Conservation (phyloP, 2,329 filamentous ascomycete genomes). For the Pseudogymnoascus sp. region DNA sequence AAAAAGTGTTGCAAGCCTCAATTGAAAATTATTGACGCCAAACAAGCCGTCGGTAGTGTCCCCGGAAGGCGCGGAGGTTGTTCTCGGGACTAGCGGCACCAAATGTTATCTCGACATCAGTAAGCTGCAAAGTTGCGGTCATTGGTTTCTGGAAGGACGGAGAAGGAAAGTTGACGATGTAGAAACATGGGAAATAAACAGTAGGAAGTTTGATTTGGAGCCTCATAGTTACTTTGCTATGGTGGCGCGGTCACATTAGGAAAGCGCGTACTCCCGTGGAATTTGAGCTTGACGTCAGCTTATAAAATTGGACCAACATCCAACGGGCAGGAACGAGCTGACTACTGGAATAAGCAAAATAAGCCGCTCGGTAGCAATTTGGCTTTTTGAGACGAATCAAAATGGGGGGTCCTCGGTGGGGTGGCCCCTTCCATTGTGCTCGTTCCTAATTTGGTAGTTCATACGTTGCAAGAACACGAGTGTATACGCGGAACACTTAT, state of each 20-base stretch:
- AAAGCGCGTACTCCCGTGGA: background rate
- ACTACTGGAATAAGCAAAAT: constrained; percentile 1
- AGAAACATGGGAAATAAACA: background rate
- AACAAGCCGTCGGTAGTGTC: background rate
- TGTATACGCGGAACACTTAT: background rate
- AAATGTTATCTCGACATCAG: background rate
- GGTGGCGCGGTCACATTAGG: background rate
- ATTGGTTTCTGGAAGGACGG: background rate
- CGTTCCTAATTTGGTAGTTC: background rate
- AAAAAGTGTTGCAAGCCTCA: background rate
- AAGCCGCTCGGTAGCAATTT: background rate
- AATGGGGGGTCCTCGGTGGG: background rate
- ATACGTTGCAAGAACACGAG: constrained; percentile 4
- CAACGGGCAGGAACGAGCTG: background rate
- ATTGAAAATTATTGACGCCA: background rate
- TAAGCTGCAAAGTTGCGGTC: background rate
- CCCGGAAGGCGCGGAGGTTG: constrained; percentile 1
- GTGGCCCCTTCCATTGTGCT: background rate
- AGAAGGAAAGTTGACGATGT: background rate
- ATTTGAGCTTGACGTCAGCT: background rate
- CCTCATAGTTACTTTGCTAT: background rate
- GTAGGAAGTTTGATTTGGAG: background rate
- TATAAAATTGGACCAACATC: background rate
- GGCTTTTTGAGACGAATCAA: background rate
- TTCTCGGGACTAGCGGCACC: background rate